A percentile compares a stretch with the other conserved stretches of the same genome.
These are phyloP conservation scores for Agaricus blazei DNA, from an alignment of 768 basidiomycete genomes.

Conservation along the genomic window DNA sequence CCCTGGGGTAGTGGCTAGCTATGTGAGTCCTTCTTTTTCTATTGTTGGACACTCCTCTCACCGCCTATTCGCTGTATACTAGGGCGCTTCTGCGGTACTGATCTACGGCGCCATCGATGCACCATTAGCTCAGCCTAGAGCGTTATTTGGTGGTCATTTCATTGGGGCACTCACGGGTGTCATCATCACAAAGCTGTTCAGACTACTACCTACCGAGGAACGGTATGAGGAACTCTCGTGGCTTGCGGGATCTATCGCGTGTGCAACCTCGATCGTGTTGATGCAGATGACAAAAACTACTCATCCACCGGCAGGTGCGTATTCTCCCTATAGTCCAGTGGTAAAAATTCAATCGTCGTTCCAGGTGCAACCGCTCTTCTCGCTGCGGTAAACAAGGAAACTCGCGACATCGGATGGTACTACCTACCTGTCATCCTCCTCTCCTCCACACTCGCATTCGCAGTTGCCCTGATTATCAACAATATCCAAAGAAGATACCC, in stretches of 20 bases:
- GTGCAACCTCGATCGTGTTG: constrained; percentile 34
- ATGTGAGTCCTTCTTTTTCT: constrained; percentile 26
- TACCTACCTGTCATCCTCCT: constrained; percentile 49
- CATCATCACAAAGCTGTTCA: constrained; percentile 47
- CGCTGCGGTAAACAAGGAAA: constrained; percentile 35
- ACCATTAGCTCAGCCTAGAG: constrained; percentile 48
- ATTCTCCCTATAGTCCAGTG: background rate
- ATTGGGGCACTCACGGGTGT: constrained; percentile 43
- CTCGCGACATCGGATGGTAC: constrained; percentile 45
- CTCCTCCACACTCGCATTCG: constrained; percentile 37
- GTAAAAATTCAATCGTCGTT: background rate
- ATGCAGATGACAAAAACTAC: constrained; percentile 51
- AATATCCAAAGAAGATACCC: constrained; percentile 50
- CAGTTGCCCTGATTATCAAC: constrained; percentile 41
- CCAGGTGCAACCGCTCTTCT: constrained; percentile 50
- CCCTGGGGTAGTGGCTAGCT: constrained; percentile 43
- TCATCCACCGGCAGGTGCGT: constrained; percentile 49
- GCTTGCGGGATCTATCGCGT: constrained; percentile 44
- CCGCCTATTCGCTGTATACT: background rate
- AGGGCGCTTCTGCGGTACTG: constrained; percentile 54
- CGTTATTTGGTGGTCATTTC: constrained; percentile 48
- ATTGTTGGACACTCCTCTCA: background rate
- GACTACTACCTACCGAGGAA: constrained; percentile 35
- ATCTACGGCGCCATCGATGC: constrained; percentile 49
- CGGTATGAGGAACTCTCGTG: constrained; percentile 40